These are phyloP conservation scores for Colletotrichum tamarilloi DNA, from an alignment of 2,329 filamentous ascomycete species.

Conservation along the genomic window DNA sequence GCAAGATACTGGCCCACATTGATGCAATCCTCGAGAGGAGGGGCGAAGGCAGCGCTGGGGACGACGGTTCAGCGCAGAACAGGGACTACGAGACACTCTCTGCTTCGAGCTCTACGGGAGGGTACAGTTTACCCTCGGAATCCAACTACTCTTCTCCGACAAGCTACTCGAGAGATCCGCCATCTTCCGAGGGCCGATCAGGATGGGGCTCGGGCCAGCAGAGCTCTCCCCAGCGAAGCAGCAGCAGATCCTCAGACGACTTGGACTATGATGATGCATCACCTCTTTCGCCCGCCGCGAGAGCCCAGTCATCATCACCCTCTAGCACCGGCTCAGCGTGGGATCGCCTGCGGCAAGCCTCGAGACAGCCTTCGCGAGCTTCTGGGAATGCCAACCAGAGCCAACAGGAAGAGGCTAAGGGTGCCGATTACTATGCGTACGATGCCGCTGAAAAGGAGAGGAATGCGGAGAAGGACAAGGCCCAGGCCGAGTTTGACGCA, in stretches of 20 bases:
- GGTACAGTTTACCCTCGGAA: background rate
- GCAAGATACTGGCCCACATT: background rate
- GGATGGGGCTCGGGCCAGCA: constrained; percentile 18
- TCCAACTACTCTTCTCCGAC: background rate
- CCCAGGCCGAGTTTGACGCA: constrained; percentile 63
- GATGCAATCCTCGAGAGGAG: constrained; percentile 8
- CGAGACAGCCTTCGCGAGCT: constrained; percentile 31
- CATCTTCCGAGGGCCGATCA: background rate
- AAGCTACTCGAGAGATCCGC: constrained; percentile 9
- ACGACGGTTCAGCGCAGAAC: background rate
- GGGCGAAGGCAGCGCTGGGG: background rate
- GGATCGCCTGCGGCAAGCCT: constrained; percentile 57
- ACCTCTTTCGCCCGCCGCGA: constrained; percentile 48
- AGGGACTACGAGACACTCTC: constrained; percentile 21
- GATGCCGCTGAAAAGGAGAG: constrained; percentile 50
- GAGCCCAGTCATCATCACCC: constrained; percentile 9
- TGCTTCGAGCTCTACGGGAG: background rate
- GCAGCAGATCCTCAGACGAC: constrained; percentile 29
- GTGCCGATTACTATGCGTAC: constrained; percentile 49
- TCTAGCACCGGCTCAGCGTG: constrained; percentile 51
- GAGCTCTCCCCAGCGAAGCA: constrained; percentile 6
- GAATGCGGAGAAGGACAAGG: constrained; percentile 53
- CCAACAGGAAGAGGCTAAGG: constrained; percentile 35
- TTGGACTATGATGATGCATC: constrained; percentile 52
- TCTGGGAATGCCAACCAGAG: constrained; percentile 9